Evolutionary conservation across 805 yeast genomes (phyloP).

Genomic region (Yamadazyma kitorensis): DNA sequence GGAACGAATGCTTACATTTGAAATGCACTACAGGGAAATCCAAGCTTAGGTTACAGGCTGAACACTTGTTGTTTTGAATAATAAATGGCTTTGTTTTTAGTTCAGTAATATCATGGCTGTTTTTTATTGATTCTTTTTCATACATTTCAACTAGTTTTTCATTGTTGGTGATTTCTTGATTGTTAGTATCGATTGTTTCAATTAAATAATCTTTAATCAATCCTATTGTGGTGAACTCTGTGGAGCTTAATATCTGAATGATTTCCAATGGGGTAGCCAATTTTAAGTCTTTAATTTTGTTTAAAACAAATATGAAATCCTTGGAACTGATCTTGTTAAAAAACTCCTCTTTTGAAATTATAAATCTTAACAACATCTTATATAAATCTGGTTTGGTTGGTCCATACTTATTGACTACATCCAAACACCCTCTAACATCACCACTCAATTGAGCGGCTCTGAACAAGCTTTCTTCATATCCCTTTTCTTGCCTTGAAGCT

Average conservation of each 20-base stretch:
- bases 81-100: constrained; percentile 47
- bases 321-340: constrained; percentile 51
- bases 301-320: constrained; percentile 48
- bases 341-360: constrained; percentile 53
- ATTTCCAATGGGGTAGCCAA: constrained; percentile 74
- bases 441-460: constrained; percentile 59
- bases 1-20: constrained; percentile 83
- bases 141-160: constrained; percentile 64
- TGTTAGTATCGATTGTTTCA: constrained; percentile 56
- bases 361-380: constrained; percentile 60
- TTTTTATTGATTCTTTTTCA: constrained; percentile 58
- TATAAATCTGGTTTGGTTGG: constrained; percentile 61
- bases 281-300: constrained; percentile 48
- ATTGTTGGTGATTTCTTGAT: constrained; percentile 67
- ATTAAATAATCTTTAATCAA: constrained; percentile 66
- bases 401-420: constrained; percentile 59
- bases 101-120: constrained; percentile 51
- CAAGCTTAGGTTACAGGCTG: constrained; percentile 59
- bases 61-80: constrained; percentile 62
- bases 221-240: constrained; percentile 62
- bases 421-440: constrained; percentile 55
- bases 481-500: constrained; percentile 35
- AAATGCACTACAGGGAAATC: constrained; percentile 83
- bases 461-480: constrained; percentile 61
- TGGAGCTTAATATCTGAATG: constrained; percentile 59